Base-by-base conservation (phyloP, 2,329 filamentous ascomycete species). In the Trichoderma harzianum region DNA sequence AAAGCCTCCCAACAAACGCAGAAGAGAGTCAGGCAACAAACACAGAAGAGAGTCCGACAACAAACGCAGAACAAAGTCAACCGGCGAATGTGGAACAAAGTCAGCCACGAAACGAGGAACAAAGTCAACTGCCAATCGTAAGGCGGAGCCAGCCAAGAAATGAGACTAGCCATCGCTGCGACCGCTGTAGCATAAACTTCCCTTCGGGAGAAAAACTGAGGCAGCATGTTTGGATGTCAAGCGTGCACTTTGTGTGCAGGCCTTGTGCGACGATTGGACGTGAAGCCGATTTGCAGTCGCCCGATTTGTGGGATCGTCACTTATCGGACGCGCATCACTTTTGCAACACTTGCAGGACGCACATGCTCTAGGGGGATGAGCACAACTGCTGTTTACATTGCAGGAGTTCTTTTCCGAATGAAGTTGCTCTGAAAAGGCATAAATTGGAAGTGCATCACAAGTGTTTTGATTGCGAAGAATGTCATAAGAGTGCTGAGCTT, bases 401-500 rank as follows among this genome's bases (percentile, higher is more conserved):
- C 47, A 1, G 11, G 7, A 3, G 0, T 5, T 1, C 1, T 14
- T 7, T 14, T 7, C 5, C 11, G n/a, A 2, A 14, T 53, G 21
- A 14, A 21, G 0, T 1, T 12, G 11, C 1, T 3, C n/a, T 53
- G 47, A 24, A 14, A 24, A 53, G 5, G 5, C 47, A 53, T 24
- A 53, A 53, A 53, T 3, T 53, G 11, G n/a, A 53, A 24, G n/a
- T 7, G 21, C 21, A 53, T 24, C n/a, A 53, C 11, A 53, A 53
- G 47, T 53, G 47, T 53, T 53, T 53, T 24, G 47, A 53, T 53
- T 53, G 47, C 11, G 47, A 12, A 24, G 21, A 24, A 12, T 53
- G 47, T 14, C 47, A 24, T 21, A 24, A 7, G 21, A 53, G 47
- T 53, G 47, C 21, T 53, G 1, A 53, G 11, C n/a, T 11, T 53